These are phyloP conservation scores for Scedosporium apiospermum DNA, from an alignment of 2,329 filamentous ascomycete genomes.

Conservation along the genomic window DNA sequence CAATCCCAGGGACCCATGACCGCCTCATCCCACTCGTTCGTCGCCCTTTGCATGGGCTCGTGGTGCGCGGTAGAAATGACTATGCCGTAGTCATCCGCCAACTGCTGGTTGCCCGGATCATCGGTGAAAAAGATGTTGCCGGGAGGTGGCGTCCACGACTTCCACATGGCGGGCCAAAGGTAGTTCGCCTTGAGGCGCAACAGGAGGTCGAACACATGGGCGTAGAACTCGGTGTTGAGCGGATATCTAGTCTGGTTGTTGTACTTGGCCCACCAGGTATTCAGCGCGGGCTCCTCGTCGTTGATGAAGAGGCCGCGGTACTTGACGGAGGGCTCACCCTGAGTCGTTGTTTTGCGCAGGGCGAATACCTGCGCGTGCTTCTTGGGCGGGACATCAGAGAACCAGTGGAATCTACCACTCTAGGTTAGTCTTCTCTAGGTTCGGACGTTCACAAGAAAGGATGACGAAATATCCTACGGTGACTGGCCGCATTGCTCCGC, in stretches of 20 bases:
- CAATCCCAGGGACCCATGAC: conserved; percentile 48
- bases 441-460: not conserved
- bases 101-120: conserved; percentile 45
- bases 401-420: conserved; percentile 31
- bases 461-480: not conserved
- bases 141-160: not conserved
- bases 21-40: conserved; percentile 33
- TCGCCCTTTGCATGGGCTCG: conserved; percentile 54
- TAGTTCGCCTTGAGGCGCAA: conserved; percentile 52
- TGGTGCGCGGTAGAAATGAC: conserved; percentile 57
- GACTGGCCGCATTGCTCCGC: conserved; percentile 57
- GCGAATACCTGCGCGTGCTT: conserved; percentile 40
- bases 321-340: conserved; percentile 45
- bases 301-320: conserved; percentile 56
- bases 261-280: conserved; percentile 33
- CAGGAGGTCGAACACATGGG: conserved; percentile 52
- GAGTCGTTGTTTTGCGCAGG: conserved; percentile 31
- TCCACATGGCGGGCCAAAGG: conserved; percentile 59
- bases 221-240: conserved; percentile 47
- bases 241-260: conserved; percentile 27
- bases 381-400: conserved; percentile 45
- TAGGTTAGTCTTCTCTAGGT: not conserved
- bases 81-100: conserved; percentile 54
- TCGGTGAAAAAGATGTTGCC: conserved; percentile 50
- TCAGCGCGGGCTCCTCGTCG: conserved; percentile 49